A percentile compares a stretch with the other conserved stretches of the same genome.
Conservation (phyloP, 768 basidiomycete genomes). For the Xerocomellus dryophilus region DNA sequence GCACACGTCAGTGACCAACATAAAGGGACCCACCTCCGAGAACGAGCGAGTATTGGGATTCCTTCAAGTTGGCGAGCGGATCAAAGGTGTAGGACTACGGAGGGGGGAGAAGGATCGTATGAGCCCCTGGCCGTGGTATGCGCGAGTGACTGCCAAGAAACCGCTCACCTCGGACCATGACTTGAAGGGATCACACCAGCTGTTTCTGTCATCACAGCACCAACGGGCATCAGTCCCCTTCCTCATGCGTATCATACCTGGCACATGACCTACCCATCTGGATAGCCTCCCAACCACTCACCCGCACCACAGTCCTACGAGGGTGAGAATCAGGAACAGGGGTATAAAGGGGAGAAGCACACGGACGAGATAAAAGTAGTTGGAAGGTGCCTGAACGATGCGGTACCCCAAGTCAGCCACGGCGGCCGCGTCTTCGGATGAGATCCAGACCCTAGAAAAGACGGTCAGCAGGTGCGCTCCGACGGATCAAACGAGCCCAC, state of each 20-base stretch:
- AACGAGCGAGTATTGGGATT: slow-evolving; percentile 36
- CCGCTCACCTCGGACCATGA: slow-evolving; percentile 45
- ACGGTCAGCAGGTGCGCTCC: background rate
- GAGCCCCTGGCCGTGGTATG: background rate
- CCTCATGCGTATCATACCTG: background rate
- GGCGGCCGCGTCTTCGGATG: slow-evolving; percentile 36
- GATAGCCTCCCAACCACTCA: slow-evolving; percentile 40
- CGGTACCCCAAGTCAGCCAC: slow-evolving; percentile 41
- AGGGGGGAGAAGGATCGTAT: slow-evolving; percentile 1
- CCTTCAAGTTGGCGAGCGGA: slow-evolving; percentile 43
- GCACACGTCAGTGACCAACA: background rate
- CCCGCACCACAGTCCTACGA: slow-evolving; percentile 47
- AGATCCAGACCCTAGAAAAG: slow-evolving; percentile 43
- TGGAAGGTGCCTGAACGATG: slow-evolving; percentile 46
- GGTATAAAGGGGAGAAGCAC: background rate
- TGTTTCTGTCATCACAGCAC: slow-evolving; percentile 26
- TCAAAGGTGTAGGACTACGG: slow-evolving; percentile 47
- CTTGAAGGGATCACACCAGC: slow-evolving; percentile 54
- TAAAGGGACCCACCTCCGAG: slow-evolving; percentile 30
- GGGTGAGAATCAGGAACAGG: background rate
- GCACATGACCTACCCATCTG: slow-evolving; percentile 28
- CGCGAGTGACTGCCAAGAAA: background rate
- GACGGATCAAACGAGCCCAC: slow-evolving; percentile 13
- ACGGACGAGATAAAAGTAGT: slow-evolving; percentile 52
- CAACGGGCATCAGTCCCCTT: background rate